These are phyloP conservation scores for Zopfochytrium polystomum DNA, from an alignment of 371 early-diverging fungal genomes.

Conservation along the genomic window DNA sequence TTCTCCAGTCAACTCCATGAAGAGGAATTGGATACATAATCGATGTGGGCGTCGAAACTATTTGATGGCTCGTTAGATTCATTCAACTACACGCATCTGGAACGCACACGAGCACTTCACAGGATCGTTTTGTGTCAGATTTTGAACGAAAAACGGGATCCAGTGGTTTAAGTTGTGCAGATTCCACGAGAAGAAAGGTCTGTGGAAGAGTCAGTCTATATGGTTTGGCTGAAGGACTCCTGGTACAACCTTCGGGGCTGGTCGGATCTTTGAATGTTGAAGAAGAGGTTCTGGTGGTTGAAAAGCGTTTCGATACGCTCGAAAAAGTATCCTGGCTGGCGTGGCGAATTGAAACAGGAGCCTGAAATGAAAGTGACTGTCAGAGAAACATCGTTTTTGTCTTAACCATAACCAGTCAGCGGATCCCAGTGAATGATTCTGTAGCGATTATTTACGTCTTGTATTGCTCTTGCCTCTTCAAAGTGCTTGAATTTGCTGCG, in stretches of 20 bases:
- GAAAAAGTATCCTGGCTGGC: constrained; percentile 21
- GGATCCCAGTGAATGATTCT: constrained; percentile 40
- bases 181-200: constrained; percentile 40
- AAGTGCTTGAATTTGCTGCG: constrained; percentile 16
- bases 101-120: constrained; percentile 25
- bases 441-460: constrained; percentile 12
- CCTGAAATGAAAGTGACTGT: constrained; percentile 14
- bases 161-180: constrained; percentile 27
- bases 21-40: constrained; percentile 7
- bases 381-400: neutral
- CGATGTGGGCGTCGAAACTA: constrained; percentile 14
- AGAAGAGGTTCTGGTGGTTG: constrained; percentile 39
- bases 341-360: constrained; percentile 1
- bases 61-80: neutral
- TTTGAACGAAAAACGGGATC: constrained; percentile 28
- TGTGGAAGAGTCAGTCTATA: neutral
- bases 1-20: neutral
- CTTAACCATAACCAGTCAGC: constrained; percentile 24
- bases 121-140: constrained; percentile 2
- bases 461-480: neutral
- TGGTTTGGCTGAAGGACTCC: neutral
- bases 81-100: neutral
- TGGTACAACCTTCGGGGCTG: constrained; percentile 4
- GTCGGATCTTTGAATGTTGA: constrained; percentile 41
- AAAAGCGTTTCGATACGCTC: constrained; percentile 34